A percentile compares a stretch with the other conserved stretches of the same genome.
Evolutionary conservation across 2,329 filamentous ascomycete species (phyloP).

Genomic region (Alternaria incomplexa): DNA sequence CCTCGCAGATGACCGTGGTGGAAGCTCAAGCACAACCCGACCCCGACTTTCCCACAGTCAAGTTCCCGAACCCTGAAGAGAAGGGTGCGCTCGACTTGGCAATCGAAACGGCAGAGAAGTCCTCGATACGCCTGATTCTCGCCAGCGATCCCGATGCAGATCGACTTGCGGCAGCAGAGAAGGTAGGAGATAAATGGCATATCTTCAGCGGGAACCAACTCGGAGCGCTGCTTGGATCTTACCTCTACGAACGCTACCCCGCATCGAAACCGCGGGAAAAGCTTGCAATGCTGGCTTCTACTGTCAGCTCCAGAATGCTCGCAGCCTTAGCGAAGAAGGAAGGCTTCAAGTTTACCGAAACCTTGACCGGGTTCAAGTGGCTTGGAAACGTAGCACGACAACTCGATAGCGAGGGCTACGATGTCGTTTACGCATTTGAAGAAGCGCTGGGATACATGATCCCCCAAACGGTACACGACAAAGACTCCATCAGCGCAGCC

Average conservation of each 20-base stretch:
- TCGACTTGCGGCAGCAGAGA: conserved; percentile 67
- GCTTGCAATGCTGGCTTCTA: conserved; percentile 65
- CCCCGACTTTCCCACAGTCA: conserved; percentile 68
- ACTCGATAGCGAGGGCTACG: conserved; percentile 56
- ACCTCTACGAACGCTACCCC: conserved; percentile 59
- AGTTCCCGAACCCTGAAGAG: conserved; percentile 71
- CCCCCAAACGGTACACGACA: conserved; percentile 66
- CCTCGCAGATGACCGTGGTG: conserved; percentile 56
- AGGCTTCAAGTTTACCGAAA: conserved; percentile 65
- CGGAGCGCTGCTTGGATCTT: conserved; percentile 65
- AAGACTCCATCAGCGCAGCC: conserved; percentile 68
- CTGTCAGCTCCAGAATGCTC: conserved; percentile 70
- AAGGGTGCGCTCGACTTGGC: conserved; percentile 66
- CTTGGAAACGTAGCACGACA: conserved; percentile 65
- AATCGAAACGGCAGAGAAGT: conserved; percentile 60
- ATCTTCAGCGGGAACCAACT: conserved; percentile 71
- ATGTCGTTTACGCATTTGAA: conserved; percentile 66
- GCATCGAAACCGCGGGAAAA: conserved; percentile 45
- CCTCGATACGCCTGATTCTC: conserved; percentile 59
- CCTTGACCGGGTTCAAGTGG: conserved; percentile 72
- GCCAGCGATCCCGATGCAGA: conserved; percentile 72
- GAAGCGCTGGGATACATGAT: conserved; percentile 74
- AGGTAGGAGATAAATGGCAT: conserved; percentile 62
- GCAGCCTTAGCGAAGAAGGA: conserved; percentile 61
- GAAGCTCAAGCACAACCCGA: conserved; percentile 62